Conservation (phyloP, 768 basidiomycete species). For the Asterophora lycoperdoides region DNA sequence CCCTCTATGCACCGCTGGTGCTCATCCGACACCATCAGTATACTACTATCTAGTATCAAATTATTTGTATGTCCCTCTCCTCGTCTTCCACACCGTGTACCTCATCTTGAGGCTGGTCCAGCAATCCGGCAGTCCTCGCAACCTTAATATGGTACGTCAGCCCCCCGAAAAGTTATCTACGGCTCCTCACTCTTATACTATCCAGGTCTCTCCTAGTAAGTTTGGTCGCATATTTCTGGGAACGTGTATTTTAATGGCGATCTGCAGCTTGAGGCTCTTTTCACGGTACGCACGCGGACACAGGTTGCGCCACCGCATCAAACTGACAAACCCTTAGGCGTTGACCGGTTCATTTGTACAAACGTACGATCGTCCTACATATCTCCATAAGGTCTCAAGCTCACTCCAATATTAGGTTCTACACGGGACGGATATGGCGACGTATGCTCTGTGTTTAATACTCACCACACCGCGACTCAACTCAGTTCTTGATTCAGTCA, state of each 20-base stretch:
- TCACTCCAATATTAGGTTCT: background rate
- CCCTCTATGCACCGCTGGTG: background rate
- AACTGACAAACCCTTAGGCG: background rate
- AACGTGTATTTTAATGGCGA: background rate
- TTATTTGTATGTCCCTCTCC: conserved; percentile 2
- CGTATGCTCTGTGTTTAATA: background rate
- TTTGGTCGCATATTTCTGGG: background rate
- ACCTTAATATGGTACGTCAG: conserved; percentile 2
- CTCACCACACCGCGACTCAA: background rate
- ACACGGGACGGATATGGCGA: conserved; percentile 6
- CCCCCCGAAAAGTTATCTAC: background rate
- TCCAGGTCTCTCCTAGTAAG: conserved; percentile 9
- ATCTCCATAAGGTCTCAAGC: background rate
- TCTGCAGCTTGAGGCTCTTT: conserved; percentile 6
- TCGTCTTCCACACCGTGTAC: no score
- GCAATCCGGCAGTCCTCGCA: conserved; percentile 3
- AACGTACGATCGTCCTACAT: background rate
- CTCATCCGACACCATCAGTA: background rate
- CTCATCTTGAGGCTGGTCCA: background rate
- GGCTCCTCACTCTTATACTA: background rate
- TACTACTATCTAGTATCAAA: conserved; percentile 5
- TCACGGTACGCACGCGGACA: conserved; percentile 1
- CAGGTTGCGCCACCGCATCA: background rate
- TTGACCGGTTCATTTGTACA: conserved; percentile 7
- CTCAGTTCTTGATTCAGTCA: background rate